These are phyloP conservation scores for Russula compacta DNA, from an alignment of 768 basidiomycete species.

Conservation along the genomic window DNA sequence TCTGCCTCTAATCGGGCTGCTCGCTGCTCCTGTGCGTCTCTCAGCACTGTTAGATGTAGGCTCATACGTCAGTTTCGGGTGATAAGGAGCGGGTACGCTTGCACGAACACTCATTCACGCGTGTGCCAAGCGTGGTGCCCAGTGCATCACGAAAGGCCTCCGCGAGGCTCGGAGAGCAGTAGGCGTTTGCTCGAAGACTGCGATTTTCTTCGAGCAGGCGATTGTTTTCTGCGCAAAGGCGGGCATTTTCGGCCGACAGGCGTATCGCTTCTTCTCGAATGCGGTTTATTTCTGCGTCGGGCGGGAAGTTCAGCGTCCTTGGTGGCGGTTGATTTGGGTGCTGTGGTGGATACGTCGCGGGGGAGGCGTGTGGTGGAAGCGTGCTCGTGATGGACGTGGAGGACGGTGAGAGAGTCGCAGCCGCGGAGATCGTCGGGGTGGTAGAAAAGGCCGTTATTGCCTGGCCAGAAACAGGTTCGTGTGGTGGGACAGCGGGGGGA, in stretches of 20 bases:
- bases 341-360: conserved; percentile 5
- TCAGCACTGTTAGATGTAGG: conserved; percentile 7
- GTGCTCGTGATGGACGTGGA: conserved; percentile 12
- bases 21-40: conserved; percentile 28
- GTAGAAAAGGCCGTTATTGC: conserved; percentile 4
- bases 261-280: conserved; percentile 17
- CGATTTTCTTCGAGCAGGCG: conserved; percentile 18
- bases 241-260: conserved; percentile 18
- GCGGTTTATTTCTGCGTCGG: conserved; percentile 11
- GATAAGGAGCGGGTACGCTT: neutral
- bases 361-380: neutral
- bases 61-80: neutral
- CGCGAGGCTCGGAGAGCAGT: conserved; percentile 14
- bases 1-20: conserved; percentile 32
- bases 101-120: conserved; percentile 16
- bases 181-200: conserved; percentile 11
- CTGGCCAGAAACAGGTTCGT: conserved; percentile 2
- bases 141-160: conserved; percentile 17
- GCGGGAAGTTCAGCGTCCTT: neutral
- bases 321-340: conserved; percentile 3
- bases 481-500: conserved; percentile 5
- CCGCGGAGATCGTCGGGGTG: conserved; percentile 9
- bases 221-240: conserved; percentile 16
- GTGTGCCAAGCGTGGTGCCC: conserved; percentile 12
- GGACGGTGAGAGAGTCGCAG: conserved; percentile 11